Evolutionary conservation across 805 yeast genomes (phyloP).

Genomic region (Candida silvicultrix): DNA sequence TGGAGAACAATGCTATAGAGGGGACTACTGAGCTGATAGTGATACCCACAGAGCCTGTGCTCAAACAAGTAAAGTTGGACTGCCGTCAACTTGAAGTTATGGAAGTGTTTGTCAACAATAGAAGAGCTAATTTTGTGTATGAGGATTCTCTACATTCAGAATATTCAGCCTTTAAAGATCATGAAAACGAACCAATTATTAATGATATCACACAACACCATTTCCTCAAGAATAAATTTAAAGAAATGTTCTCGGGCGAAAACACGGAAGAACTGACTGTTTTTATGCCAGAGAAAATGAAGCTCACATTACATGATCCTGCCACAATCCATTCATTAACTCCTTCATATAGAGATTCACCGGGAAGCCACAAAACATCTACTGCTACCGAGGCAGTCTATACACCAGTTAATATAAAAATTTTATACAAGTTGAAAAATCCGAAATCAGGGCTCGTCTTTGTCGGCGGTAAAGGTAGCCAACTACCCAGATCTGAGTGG

Average conservation of each 20-base stretch:
- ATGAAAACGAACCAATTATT: constrained; percentile 8
- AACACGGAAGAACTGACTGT: constrained; percentile 63
- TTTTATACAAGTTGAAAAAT: constrained; percentile 58
- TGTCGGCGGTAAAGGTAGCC: constrained; percentile 51
- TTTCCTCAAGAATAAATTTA: constrained; percentile 44
- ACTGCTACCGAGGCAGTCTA: constrained; percentile 40
- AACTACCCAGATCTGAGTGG: constrained; percentile 44
- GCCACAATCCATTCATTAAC: constrained; percentile 28
- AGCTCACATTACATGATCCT: constrained; percentile 52
- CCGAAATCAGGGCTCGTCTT: constrained; percentile 74
- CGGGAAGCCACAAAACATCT: constrained; percentile 25
- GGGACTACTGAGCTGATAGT: constrained; percentile 85
- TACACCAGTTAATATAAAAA: constrained; percentile 67
- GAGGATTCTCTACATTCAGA: constrained; percentile 41
- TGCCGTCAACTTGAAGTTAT: constrained; percentile 69
- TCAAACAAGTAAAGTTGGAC: constrained; percentile 64
- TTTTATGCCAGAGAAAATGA: constrained; percentile 58
- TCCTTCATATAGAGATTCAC: constrained; percentile 33
- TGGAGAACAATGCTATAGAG: constrained; percentile 45
- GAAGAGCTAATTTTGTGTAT: constrained; percentile 48
- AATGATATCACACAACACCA: constrained; percentile 48
- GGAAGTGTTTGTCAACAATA: constrained; percentile 58
- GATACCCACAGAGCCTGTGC: constrained; percentile 55
- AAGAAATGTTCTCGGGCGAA: constrained; percentile 43
- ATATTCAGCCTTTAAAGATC: constrained; percentile 27